These are phyloP conservation scores for Botryotinia globosa DNA, from an alignment of 2,329 filamentous ascomycete species.

Conservation along the genomic window DNA sequence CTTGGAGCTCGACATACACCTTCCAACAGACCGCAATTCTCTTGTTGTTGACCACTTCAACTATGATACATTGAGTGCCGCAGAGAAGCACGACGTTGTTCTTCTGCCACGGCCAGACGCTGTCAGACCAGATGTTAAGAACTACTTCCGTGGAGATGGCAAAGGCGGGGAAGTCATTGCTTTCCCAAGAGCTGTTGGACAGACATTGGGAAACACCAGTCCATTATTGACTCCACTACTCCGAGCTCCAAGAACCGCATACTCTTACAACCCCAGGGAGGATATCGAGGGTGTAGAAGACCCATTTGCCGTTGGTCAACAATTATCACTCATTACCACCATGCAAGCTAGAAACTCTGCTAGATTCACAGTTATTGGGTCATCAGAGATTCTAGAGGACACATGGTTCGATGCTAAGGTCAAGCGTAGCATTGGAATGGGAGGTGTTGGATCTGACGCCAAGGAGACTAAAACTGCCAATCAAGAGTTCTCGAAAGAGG, in stretches of 20 bases:
- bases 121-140: slow-evolving; percentile 66
- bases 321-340: slow-evolving; percentile 79
- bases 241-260: slow-evolving; percentile 78
- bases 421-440: slow-evolving; percentile 45
- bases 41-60: slow-evolving; percentile 94
- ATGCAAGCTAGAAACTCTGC: slow-evolving; percentile 93
- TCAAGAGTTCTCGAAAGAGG: slow-evolving; percentile 76
- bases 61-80: slow-evolving; percentile 73
- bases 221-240: slow-evolving; percentile 79
- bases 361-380: slow-evolving; percentile 80
- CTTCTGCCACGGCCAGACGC: slow-evolving; percentile 67
- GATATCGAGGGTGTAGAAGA: slow-evolving; percentile 72
- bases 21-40: slow-evolving; percentile 81
- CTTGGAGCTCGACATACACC: slow-evolving; percentile 80
- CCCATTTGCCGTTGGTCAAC: slow-evolving; percentile 77
- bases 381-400: slow-evolving; percentile 82
- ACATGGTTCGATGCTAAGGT: slow-evolving; percentile 84
- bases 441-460: slow-evolving; percentile 48
- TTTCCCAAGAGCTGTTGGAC: slow-evolving; percentile 78
- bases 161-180: slow-evolving; percentile 60
- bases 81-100: slow-evolving; percentile 85
- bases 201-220: slow-evolving; percentile 72
- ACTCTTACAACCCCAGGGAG: slow-evolving; percentile 92
- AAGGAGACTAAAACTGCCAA: slow-evolving; percentile 65
- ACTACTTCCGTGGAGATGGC: slow-evolving; percentile 68